Base-by-base conservation (phyloP, 345 rosid species). In the Salix arbutifolia region DNA sequence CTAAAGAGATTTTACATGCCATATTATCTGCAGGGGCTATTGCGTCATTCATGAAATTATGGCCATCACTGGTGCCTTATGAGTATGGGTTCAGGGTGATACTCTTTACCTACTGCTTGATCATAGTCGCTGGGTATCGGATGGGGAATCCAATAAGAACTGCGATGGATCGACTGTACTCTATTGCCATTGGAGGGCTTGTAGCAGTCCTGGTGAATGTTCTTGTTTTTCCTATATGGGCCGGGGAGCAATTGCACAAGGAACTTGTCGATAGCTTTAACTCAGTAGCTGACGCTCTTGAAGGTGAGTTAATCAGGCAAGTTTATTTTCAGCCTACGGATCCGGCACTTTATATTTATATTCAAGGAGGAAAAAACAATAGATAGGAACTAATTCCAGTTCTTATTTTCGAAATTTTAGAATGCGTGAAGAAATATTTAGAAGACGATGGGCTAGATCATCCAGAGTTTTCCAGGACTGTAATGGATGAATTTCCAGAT, bases 141-240 rank as follows among this genome's bases (percentile, higher is more conserved):
- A 83, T 86, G 92, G 90, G 95, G 26, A 88, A 75, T 70, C 92
- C 91, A 3, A 75, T 91, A 9, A 78, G 80, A 77, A 91, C 89
- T 21, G 75, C 94, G 48, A 87, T 90, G 91, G 90, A 86, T 68
- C 78, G 92, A 26, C 83, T 90, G 11, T 90, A 90, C 79, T 89
- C 92, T 5, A 89, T 90, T 14, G 90, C 89, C 60, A 88, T 91
- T 33, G 92, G 91, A 77, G 91, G 88, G 21, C 68, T 87, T 53
- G 90, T 91, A 40, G 95, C 91, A 5, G 88, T 91, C 40, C 58
- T 91, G 1, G 92, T 91, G 69, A 89, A 91, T 75, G 90, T 89
- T 46, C 79, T 87, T 28, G 89, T 89, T 72, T 84, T 76, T 53
- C 95, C 89, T 25, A 85, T 86, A 8, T 87, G 91, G 94, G 87